Evolutionary conservation across 768 basidiomycete genomes (phyloP).

Genomic region (Kwoniella dendrophila): DNA sequence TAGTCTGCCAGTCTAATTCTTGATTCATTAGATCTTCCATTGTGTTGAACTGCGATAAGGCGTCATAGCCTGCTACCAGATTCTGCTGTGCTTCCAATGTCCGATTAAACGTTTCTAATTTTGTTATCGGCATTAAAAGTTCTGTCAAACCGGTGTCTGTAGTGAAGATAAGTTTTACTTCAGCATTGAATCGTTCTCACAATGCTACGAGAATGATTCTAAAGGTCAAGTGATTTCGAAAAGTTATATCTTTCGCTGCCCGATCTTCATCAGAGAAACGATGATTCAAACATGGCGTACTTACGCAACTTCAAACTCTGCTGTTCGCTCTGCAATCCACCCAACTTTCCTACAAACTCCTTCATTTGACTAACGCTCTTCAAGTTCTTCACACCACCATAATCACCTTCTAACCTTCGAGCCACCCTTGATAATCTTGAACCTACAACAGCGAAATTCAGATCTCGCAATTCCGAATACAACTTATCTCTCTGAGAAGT

Average conservation of each 20-base stretch:
- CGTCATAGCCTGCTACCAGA: constrained; percentile 89
- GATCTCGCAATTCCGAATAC: constrained; percentile 78
- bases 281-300: constrained; percentile 50
- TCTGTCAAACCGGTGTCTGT: constrained; percentile 94
- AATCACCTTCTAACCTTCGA: constrained; percentile 83
- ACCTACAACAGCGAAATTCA: constrained; percentile 90
- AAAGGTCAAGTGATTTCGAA: too few relatives aligned
- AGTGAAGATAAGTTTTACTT: not conserved
- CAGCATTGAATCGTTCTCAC: too few relatives aligned
- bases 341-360: constrained; percentile 93
- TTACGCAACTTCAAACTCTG: constrained; percentile 83
- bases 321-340: constrained; percentile 88
- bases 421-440: constrained; percentile 78
- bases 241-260: too few relatives aligned
- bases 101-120: constrained; percentile 84
- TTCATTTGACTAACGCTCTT: constrained; percentile 88
- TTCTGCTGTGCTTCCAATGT: constrained; percentile 96
- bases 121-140: constrained; percentile 78
- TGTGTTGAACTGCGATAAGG: constrained; percentile 72
- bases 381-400: constrained; percentile 83
- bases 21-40: constrained; percentile 91
- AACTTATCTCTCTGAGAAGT: constrained; percentile 77
- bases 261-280: too few relatives aligned
- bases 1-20: constrained; percentile 75
- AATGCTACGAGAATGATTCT: too few relatives aligned